A percentile compares a stretch with the other conserved stretches of the same genome.
phyloP scores from a whole-genome alignment of 495 filamentous ascomycete species.

The Poronia punctata region DNA sequence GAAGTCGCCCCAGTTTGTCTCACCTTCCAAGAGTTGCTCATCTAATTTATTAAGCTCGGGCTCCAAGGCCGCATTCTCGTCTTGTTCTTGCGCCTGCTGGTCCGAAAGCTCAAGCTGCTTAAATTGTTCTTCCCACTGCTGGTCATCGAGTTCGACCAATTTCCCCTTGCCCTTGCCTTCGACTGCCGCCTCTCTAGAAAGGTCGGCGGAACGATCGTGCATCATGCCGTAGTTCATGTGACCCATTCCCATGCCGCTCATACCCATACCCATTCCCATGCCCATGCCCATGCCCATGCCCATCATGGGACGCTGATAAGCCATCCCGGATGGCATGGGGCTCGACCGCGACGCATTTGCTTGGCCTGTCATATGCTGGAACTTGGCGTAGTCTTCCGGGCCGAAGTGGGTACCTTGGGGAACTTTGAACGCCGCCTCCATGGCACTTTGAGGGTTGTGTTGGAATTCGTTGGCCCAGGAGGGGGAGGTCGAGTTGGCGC shows the following conservation, averaged over 20 bases:
- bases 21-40: constrained; percentile 43
- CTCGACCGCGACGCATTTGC: constrained; percentile 47
- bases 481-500: constrained; percentile 54
- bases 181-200: constrained; percentile 29
- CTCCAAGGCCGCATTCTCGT: constrained; percentile 74
- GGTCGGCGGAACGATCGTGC: constrained; percentile 47
- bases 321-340: constrained; percentile 26
- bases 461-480: constrained; percentile 49
- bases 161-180: constrained; percentile 71
- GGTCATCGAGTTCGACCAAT: constrained; percentile 88
- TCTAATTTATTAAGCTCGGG: constrained; percentile 84
- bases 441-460: constrained; percentile 58
- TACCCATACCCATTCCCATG: constrained; percentile 32
- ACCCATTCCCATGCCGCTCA: constrained; percentile 28
- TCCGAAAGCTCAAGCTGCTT: constrained; percentile 74
- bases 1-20: constrained; percentile 70
- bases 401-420: constrained; percentile 59
- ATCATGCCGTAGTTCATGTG: constrained; percentile 35
- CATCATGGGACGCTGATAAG: constrained; percentile 31
- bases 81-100: constrained; percentile 47
- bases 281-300: constrained; percentile 41
- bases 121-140: constrained; percentile 95
- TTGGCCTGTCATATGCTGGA: constrained; percentile 60
- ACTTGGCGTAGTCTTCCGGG: constrained; percentile 78
- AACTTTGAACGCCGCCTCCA: constrained; percentile 72